Percentiles rank a stretch among this genome's conserved stretches.
phyloP scores from a whole-genome alignment of 345 rosid genomes.

The Pelargonium nanum region DNA sequence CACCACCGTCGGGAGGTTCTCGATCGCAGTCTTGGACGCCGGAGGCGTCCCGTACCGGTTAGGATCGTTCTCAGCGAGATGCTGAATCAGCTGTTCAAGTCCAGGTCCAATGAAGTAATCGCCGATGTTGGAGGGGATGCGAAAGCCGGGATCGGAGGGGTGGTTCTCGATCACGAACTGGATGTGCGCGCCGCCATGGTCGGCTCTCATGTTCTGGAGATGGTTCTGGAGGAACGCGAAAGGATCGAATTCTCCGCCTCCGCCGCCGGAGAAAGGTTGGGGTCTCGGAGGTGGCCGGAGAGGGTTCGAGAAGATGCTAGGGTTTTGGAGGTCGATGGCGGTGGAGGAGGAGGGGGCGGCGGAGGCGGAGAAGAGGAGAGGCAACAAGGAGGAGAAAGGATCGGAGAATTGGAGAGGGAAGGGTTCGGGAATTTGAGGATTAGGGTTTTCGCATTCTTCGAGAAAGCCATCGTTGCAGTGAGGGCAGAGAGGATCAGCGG shows the following conservation, averaged over 20 bases:
- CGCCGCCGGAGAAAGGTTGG: neutral
- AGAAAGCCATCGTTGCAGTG: constrained; percentile 33
- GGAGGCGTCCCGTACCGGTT: constrained; percentile 38
- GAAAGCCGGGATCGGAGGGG: constrained; percentile 19
- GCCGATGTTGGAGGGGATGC: constrained; percentile 23
- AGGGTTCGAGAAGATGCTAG: constrained; percentile 6
- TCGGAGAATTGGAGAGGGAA: constrained; percentile 7
- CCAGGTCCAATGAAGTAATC: constrained; percentile 42
- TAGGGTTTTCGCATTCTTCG: constrained; percentile 31
- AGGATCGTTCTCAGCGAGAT: constrained; percentile 42
- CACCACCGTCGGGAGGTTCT: constrained; percentile 22
- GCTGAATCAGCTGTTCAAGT: constrained; percentile 39
- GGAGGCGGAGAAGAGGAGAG: constrained; percentile 18
- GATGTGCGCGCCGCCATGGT: constrained; percentile 26
- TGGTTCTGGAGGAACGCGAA: constrained; percentile 27
- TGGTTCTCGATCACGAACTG: constrained; percentile 34
- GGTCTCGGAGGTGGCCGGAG: neutral
- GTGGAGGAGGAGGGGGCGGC: constrained; percentile 14
- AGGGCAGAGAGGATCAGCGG: constrained; percentile 33
- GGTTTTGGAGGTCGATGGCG: constrained; percentile 13
- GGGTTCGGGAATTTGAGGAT: constrained; percentile 8
- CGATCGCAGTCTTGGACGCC: constrained; percentile 31
- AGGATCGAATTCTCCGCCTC: constrained; percentile 18
- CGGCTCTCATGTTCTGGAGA: constrained; percentile 22
- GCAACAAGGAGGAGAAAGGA: constrained; percentile 18